Base-by-base conservation (phyloP, 2,329 filamentous ascomycete species). In the Neonectria sp. region DNA sequence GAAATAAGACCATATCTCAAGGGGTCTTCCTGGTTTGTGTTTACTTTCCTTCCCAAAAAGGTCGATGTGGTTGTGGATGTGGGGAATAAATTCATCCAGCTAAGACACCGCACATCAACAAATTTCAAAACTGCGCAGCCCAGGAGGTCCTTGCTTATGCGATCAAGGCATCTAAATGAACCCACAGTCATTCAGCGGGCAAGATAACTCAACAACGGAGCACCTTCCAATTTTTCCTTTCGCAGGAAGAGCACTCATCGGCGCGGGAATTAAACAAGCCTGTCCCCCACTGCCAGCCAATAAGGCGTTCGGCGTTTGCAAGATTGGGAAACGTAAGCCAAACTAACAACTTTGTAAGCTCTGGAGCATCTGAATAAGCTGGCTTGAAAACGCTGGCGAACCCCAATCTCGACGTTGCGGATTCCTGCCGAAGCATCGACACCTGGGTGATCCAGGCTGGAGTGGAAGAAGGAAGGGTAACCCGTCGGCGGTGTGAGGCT, bases 41-140 rank as follows among this genome's bases (percentile, higher is more conserved):
- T 53, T 35, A 25, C 51, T 25, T 24, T 37, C n/a, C 7, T 37
- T 13, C n/a, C 11, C n/a, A 9, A 24, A 52, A 52, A 12, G 5
- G 29, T 24, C 17, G 15, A 21, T 12, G 17, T 13, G 31, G 29
- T 24, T 35, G n/a, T 35, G 40, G 40, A 5, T 45, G 40, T 24
- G 29, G n/a, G 31, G 31, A 21, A 29, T 51, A 33, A 52, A 24
- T 33, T 11, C 51, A 17, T 35, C 13, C n/a, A 35, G n/a, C n/a
- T 37, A 53, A 25, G 11, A 21, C 12, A 13, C 24, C 6, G 11
- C 6, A 24, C 31, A 35, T 24, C 17, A 53, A 35, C 52, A 71
- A 69, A 71, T 69, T 64, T 65, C 40, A 31, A 31, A 61, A 33
- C 40, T 49, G 53, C 40, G 43, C 15, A 3, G 8, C 53, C 52